These are phyloP conservation scores for Priceomyces fermenticarens DNA, from an alignment of 805 yeast genomes.

Conservation along the genomic window DNA sequence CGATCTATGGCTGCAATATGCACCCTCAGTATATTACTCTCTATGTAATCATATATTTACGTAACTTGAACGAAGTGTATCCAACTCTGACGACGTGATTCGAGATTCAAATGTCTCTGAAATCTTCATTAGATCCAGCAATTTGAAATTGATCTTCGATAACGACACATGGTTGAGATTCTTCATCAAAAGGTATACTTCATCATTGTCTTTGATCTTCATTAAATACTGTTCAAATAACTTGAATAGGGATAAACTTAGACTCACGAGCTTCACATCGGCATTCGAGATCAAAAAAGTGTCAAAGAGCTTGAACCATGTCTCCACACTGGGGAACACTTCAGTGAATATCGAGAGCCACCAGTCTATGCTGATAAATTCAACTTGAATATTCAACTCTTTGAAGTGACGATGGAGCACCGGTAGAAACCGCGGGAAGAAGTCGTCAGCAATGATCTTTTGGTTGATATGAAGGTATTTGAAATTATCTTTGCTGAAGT, in stretches of 20 bases:
- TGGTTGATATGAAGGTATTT: conserved; percentile 38
- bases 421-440: conserved; percentile 39
- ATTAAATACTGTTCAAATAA: conserved; percentile 31
- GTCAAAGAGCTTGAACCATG: conserved; percentile 53
- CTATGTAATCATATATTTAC: no score
- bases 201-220: conserved; percentile 20
- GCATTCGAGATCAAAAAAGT: conserved; percentile 34
- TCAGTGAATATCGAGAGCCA: conserved; percentile 54
- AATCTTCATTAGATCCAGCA: conserved; percentile 16
- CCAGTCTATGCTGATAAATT: conserved; percentile 54
- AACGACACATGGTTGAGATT: conserved; percentile 19
- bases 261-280: conserved; percentile 31
- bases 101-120: conserved; percentile 13
- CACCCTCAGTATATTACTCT: no score
- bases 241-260: conserved; percentile 35
- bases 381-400: conserved; percentile 39
- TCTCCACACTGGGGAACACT: conserved; percentile 45
- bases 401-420: conserved; percentile 33
- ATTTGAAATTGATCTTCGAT: conserved; percentile 16
- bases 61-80: conserved; percentile 1
- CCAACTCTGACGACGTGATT: conserved; percentile 6
- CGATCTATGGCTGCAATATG: no score
- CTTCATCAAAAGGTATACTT: conserved; percentile 33
- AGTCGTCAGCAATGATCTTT: conserved; percentile 25
- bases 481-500: conserved; percentile 15